Conservation (phyloP, 169 alveolate genomes). For the Plasmodium coatneyi region DNA sequence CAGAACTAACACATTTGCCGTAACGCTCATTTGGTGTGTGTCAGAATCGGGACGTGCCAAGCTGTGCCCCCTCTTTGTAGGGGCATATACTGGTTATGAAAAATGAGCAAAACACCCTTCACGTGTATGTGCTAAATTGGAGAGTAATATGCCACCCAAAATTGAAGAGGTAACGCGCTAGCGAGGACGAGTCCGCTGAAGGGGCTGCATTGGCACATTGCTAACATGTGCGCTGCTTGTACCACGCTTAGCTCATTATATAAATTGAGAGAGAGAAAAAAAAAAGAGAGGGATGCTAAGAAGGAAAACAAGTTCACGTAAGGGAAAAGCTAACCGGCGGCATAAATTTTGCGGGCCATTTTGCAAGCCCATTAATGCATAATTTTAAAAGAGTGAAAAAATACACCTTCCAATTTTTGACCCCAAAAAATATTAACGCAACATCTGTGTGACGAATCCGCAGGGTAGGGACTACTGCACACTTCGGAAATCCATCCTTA, state of each 20-base stretch:
- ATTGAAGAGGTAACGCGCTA: background rate
- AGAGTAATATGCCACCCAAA: background rate
- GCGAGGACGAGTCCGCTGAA: background rate
- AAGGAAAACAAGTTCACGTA: background rate
- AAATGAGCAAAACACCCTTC: background rate
- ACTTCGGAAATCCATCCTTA: background rate
- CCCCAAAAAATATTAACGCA: background rate
- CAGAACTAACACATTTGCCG: background rate
- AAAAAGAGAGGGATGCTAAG: background rate
- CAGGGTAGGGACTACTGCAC: background rate
- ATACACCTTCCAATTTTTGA: background rate
- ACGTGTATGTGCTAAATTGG: background rate
- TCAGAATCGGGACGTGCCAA: background rate
- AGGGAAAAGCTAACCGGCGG: background rate
- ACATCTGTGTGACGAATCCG: background rate
- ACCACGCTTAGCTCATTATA: background rate
- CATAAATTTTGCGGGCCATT: background rate
- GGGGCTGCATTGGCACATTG: background rate
- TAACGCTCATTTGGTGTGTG: background rate
- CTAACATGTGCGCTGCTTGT: background rate
- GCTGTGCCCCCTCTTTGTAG: background rate
- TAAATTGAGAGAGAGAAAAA: background rate
- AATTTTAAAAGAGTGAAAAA: background rate
- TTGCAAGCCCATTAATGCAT: background rate
- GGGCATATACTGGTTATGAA: background rate